These are phyloP conservation scores for Epichloe uncinata DNA, from an alignment of 2,329 filamentous ascomycete species.

Conservation along the genomic window DNA sequence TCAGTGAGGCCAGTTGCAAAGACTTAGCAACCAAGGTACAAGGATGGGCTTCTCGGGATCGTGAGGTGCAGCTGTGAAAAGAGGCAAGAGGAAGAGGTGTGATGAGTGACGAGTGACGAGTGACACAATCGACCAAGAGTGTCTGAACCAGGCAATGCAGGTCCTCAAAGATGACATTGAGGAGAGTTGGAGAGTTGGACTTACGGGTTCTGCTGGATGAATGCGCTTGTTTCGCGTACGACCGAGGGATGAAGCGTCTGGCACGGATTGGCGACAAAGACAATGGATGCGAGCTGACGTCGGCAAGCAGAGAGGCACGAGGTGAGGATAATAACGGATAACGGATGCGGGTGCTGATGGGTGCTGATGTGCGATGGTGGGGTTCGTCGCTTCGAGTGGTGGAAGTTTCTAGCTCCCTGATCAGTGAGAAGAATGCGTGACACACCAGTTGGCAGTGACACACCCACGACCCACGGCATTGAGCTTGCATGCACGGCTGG, in stretches of 20 bases:
- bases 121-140: neutral
- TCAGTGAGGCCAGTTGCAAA: neutral
- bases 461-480: no score
- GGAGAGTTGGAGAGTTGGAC: neutral
- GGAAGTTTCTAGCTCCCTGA: constrained; percentile 13
- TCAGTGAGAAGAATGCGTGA: no score
- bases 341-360: neutral
- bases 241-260: no score
- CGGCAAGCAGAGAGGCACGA: neutral
- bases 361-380: neutral
- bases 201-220: neutral
- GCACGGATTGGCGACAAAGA: no score
- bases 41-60: neutral
- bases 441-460: no score
- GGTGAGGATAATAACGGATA: neutral
- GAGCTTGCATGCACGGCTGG: neutral
- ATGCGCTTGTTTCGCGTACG: no score
- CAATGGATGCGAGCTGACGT: no score
- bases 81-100: neutral
- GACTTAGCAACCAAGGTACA: neutral
- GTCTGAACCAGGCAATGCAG: no score
- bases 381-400: constrained; percentile 2
- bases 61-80: neutral
- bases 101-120: no score
- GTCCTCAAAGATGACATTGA: neutral